Conservation (phyloP, 1,139 yeast species). For the Kodamaea anthophila region DNA sequence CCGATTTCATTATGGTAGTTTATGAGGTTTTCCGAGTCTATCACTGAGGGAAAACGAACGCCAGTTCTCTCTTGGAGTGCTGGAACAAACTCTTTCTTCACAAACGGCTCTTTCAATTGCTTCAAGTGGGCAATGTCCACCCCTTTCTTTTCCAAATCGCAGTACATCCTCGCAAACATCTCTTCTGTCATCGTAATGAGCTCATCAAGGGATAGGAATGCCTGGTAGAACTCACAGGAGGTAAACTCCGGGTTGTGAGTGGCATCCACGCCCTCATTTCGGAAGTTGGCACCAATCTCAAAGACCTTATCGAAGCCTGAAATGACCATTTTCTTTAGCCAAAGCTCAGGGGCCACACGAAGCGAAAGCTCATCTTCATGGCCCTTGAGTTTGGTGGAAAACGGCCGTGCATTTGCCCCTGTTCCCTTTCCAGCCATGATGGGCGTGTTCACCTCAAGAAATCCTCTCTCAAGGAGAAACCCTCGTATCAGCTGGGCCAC, state of each 20-base stretch:
- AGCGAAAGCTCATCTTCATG: constrained; percentile 42
- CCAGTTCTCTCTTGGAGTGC: constrained; percentile 47
- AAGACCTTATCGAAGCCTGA: constrained; percentile 82
- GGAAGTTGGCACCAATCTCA: constrained; percentile 79
- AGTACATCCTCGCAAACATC: constrained; percentile 38
- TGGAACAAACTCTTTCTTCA: constrained; percentile 53
- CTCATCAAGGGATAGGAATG: constrained; percentile 65
- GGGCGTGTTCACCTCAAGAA: constrained; percentile 86
- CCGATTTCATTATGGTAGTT: constrained; percentile 28
- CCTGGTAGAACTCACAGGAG: constrained; percentile 87
- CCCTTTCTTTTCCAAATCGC: constrained; percentile 10
- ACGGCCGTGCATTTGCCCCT: constrained; percentile 90
- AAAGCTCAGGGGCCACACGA: constrained; percentile 90
- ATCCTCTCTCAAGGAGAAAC: constrained; percentile 50
- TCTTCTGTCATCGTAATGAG: constrained; percentile 61
- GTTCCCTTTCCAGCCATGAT: constrained; percentile 64
- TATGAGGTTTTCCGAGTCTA: constrained; percentile 34
- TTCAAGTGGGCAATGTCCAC: constrained; percentile 13
- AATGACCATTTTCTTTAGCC: constrained; percentile 79
- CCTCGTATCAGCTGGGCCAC: constrained; percentile 50
- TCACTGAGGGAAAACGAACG: constrained; percentile 28
- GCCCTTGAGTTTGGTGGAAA: constrained; percentile 51
- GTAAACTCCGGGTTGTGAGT: constrained; percentile 96
- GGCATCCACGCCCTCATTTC: constrained; percentile 90
- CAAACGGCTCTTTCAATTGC: constrained; percentile 17